phyloP scores from a whole-genome alignment of 2,329 filamentous ascomycete species.

The Hymenoscyphus salicellus region DNA sequence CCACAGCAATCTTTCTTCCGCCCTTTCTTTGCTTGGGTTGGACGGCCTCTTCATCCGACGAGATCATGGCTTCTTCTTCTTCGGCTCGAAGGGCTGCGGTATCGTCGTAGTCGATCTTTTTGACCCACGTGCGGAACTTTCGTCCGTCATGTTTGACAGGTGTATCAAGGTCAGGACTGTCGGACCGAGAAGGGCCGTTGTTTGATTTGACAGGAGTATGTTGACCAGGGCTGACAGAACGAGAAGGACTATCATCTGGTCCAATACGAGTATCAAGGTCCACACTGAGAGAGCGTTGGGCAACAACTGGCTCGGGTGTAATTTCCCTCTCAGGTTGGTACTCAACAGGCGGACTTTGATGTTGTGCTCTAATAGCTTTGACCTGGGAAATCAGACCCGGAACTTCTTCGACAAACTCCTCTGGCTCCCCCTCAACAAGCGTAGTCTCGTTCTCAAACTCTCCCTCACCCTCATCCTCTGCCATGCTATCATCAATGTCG shows the following conservation, averaged over 20 bases:
- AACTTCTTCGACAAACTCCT: neutral
- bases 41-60: neutral
- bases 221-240: neutral
- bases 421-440: neutral
- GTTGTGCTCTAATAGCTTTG: neutral
- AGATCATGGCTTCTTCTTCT: neutral
- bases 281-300: neutral
- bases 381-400: neutral
- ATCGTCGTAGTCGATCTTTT: slow-evolving; percentile 2
- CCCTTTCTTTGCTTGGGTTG: neutral
- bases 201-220: neutral
- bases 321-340: neutral
- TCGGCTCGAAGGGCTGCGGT: neutral
- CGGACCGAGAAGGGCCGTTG: neutral
- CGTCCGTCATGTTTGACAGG: slow-evolving; percentile 3
- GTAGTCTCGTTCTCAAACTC: neutral
- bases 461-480: neutral
- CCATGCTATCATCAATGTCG: neutral
- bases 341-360: neutral
- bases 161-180: slow-evolving; percentile 9
- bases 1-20: neutral
- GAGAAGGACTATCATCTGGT: neutral
- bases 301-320: neutral
- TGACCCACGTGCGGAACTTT: neutral
- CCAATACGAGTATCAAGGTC: neutral